Percentiles rank a stretch among this genome's conserved stretches.
Conservation (phyloP, 768 basidiomycete species). For the Cyathus striatus region DNA sequence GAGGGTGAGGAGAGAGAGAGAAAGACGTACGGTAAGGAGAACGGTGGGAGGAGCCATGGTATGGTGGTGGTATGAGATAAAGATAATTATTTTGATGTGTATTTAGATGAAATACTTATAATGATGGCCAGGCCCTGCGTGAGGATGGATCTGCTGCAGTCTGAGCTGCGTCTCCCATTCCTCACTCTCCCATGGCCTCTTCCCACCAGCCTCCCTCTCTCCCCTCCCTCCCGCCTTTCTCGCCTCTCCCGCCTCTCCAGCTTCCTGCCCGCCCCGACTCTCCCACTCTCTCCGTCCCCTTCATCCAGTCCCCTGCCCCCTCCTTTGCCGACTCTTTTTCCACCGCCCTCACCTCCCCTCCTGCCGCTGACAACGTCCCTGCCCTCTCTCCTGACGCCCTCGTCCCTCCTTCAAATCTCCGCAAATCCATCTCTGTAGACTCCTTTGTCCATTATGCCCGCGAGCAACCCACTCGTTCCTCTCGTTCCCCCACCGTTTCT, state of each 20-base stretch:
- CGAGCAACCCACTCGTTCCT: conserved; percentile 31
- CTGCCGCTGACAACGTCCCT: conserved; percentile 17
- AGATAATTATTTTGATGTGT: no score
- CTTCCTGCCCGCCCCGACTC: background rate
- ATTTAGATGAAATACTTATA: no score
- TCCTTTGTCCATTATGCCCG: conserved; percentile 54
- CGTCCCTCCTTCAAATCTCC: conserved; percentile 36
- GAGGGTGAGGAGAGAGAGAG: background rate
- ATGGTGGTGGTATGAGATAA: no score
- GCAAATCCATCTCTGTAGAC: conserved; percentile 76
- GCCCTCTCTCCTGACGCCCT: conserved; percentile 20
- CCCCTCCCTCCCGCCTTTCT: conserved; percentile 13
- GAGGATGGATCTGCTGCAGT: background rate
- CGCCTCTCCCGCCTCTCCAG: conserved; percentile 13
- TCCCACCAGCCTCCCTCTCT: background rate
- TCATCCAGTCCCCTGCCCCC: conserved; percentile 22
- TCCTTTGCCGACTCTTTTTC: conserved; percentile 37
- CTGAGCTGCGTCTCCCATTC: background rate
- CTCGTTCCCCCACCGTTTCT: conserved; percentile 29
- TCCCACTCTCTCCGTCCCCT: conserved; percentile 4
- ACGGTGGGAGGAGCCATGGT: conserved; percentile 20
- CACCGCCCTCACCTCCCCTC: conserved; percentile 36
- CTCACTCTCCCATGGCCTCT: conserved; percentile 4
- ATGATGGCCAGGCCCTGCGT: no score
- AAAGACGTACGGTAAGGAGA: conserved; percentile 31